These are phyloP conservation scores for Eucalyptus tenuipes DNA, from an alignment of 345 rosid species.

Conservation along the genomic window DNA sequence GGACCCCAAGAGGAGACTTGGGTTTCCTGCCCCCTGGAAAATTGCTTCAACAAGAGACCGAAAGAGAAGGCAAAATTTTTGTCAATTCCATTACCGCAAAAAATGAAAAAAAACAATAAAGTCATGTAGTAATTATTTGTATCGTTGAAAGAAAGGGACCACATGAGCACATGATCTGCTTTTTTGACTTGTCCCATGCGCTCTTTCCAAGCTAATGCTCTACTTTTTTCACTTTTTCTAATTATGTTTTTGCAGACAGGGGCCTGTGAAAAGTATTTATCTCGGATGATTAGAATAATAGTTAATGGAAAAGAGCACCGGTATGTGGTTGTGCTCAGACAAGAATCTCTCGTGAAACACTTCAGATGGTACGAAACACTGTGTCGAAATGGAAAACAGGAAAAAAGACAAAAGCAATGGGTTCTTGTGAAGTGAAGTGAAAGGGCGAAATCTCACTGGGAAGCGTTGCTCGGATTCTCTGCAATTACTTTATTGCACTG, in stretches of 20 bases:
- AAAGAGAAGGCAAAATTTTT: not conserved
- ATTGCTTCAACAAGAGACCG: not conserved
- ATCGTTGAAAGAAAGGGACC: not conserved
- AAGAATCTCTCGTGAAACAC: not conserved
- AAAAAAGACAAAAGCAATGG: not conserved
- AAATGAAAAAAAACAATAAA: not conserved
- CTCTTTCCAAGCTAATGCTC: not conserved
- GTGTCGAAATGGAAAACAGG: not conserved
- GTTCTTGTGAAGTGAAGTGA: not conserved
- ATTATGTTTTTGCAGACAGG: not conserved
- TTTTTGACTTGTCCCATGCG: not conserved
- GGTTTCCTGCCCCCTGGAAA: not conserved
- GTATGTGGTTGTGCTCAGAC: rapidly evolving
- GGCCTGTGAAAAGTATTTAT: not conserved
- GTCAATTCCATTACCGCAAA: not conserved
- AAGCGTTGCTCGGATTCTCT: not conserved
- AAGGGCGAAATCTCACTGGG: not conserved
- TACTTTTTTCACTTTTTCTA: not conserved
- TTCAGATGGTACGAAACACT: not conserved
- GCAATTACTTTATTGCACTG: not conserved
- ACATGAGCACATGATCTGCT: not conserved
- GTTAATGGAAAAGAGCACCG: not conserved
- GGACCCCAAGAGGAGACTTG: not conserved
- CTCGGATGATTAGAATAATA: not conserved
- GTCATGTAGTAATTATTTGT: not conserved